Conservation (phyloP, 2,329 filamentous ascomycete species). For the Nemania bipapillata region DNA sequence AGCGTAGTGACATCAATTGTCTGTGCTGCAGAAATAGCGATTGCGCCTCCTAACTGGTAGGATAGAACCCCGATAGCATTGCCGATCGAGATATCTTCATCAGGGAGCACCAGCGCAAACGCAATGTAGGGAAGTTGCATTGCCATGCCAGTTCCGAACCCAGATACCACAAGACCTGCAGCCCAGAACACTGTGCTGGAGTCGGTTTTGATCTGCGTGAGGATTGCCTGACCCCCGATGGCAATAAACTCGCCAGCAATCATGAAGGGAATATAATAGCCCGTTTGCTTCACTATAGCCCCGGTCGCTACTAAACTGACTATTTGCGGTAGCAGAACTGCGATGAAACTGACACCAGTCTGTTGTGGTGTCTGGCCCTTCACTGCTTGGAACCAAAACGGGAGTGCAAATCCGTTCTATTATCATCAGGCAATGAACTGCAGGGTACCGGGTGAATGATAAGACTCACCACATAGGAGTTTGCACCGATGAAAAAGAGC, state of each 20-base stretch:
- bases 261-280: slow-evolving; percentile 40
- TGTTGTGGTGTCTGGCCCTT: slow-evolving; percentile 26
- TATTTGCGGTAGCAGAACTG: slow-evolving; percentile 26
- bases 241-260: slow-evolving; percentile 19
- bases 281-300: slow-evolving; percentile 26
- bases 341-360: slow-evolving; percentile 30
- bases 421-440: no score
- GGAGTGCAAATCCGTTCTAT: no score
- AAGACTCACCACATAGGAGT: not conserved
- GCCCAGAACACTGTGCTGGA: slow-evolving; percentile 25
- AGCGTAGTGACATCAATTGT: not conserved
- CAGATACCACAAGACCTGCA: slow-evolving; percentile 29
- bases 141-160: slow-evolving; percentile 32
- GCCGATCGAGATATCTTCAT: no score
- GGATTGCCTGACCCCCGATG: slow-evolving; percentile 27
- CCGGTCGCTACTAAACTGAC: slow-evolving; percentile 21
- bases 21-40: not conserved
- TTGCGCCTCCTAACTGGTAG: not conserved
- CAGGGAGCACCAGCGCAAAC: no score
- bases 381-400: slow-evolving; percentile 35
- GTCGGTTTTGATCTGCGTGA: slow-evolving; percentile 10
- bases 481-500: not conserved
- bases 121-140: slow-evolving; percentile 29
- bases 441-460: no score
- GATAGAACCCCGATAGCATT: not conserved